Percentiles rank a stretch among this genome's conserved stretches.
Evolutionary conservation across 2,329 filamentous ascomycete species (phyloP).

Genomic region (Nothopassalora personata): DNA sequence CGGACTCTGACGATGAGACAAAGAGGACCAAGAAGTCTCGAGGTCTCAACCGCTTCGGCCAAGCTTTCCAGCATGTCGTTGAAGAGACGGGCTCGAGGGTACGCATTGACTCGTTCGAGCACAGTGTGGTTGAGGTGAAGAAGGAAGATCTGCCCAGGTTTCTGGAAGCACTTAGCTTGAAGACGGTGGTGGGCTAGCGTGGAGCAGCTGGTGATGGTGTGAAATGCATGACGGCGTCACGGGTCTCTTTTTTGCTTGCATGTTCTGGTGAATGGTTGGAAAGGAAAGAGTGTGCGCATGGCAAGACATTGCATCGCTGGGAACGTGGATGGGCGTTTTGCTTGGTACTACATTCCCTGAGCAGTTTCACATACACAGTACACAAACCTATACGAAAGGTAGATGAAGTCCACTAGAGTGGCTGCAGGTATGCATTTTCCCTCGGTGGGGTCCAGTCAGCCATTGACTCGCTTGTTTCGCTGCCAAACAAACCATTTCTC

Average conservation of each 20-base stretch:
- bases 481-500: neutral
- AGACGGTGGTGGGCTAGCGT: constrained; percentile 63
- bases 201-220: neutral
- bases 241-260: neutral
- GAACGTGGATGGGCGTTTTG: neutral
- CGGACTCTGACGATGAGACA: constrained; percentile 50
- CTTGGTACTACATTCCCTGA: neutral
- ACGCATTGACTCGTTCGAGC: constrained; percentile 92
- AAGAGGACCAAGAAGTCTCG: constrained; percentile 58
- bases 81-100: constrained; percentile 85
- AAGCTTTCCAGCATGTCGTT: constrained; percentile 91
- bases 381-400: neutral
- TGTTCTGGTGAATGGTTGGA: neutral
- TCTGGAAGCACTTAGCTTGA: constrained; percentile 85
- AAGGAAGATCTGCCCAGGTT: constrained; percentile 92
- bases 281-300: neutral
- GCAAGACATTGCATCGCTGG: constrained; percentile 1
- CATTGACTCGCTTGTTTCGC: constrained; percentile 6
- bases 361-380: neutral
- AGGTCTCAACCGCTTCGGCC: constrained; percentile 84
- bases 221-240: constrained; percentile 7
- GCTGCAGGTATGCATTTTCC: neutral
- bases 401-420: neutral
- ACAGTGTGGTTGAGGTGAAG: constrained; percentile 94
- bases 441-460: neutral